A percentile compares a stretch with the other conserved stretches of the same genome.
Evolutionary conservation across 2,329 filamentous ascomycete genomes (phyloP).

Genomic region (Apiospora phragmitis): DNA sequence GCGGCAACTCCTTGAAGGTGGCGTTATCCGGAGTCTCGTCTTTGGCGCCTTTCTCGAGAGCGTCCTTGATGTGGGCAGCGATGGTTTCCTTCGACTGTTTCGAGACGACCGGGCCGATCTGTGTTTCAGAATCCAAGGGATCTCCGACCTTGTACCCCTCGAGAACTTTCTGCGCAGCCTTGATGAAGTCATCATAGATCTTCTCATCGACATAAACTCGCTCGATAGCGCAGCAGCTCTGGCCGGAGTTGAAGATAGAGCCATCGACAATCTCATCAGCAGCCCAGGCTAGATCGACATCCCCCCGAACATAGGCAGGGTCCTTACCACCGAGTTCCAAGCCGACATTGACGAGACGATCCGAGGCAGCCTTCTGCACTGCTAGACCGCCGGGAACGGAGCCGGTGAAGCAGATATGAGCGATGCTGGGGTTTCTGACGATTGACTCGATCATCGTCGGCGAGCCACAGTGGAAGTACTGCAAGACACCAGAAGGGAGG

Average conservation of each 20-base stretch:
- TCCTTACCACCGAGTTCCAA: slow-evolving; percentile 95
- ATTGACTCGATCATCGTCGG: slow-evolving; percentile 75
- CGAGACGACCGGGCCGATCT: slow-evolving; percentile 87
- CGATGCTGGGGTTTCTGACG: slow-evolving; percentile 73
- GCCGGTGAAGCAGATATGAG: slow-evolving; percentile 89
- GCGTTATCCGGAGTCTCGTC: slow-evolving; percentile 82
- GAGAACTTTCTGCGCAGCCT: slow-evolving; percentile 77
- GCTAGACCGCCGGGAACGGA: slow-evolving; percentile 85
- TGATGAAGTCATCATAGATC: slow-evolving; percentile 81
- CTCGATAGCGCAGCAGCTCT: slow-evolving; percentile 94
- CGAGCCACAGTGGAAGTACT: slow-evolving; percentile 89
- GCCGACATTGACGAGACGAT: slow-evolving; percentile 81
- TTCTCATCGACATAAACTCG: slow-evolving; percentile 86
- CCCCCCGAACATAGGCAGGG: slow-evolving; percentile 81
- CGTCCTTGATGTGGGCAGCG: slow-evolving; percentile 77
- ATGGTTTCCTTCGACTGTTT: slow-evolving; percentile 76
- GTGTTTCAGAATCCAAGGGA: slow-evolving; percentile 74
- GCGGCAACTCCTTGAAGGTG: slow-evolving; percentile 70
- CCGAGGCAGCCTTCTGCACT: slow-evolving; percentile 81
- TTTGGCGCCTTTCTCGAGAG: slow-evolving; percentile 78
- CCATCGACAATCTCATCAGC: slow-evolving; percentile 95
- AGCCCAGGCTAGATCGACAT: slow-evolving; percentile 88
- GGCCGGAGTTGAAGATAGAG: slow-evolving; percentile 97
- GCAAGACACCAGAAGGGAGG: slow-evolving; percentile 79
- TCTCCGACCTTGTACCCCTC: slow-evolving; percentile 85